Evolutionary conservation across 2,329 filamentous ascomycete species (phyloP).

Genomic region (Cladosporium sp.): DNA sequence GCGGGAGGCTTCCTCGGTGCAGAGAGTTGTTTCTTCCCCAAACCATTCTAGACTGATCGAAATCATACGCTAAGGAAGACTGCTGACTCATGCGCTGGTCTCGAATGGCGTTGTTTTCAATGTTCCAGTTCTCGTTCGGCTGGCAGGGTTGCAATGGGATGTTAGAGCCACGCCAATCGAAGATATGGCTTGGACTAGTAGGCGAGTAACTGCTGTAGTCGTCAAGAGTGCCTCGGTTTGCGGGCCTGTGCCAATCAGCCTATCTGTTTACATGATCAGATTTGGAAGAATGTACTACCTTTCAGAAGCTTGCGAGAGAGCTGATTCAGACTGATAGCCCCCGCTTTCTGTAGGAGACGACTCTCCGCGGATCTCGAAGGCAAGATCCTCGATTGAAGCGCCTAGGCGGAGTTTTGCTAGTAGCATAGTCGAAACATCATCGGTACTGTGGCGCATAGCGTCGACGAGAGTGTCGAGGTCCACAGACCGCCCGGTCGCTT

Average conservation of each 20-base stretch:
- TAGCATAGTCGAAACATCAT: slow-evolving; percentile 8
- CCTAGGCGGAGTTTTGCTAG: slow-evolving; percentile 6
- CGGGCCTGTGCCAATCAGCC: neutral
- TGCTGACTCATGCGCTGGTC: neutral
- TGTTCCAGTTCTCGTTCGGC: neutral
- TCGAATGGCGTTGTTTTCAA: neutral
- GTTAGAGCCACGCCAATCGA: neutral
- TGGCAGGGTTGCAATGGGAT: neutral
- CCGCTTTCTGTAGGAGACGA: neutral
- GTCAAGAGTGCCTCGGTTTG: too few species aligned
- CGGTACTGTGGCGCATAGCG: slow-evolving; percentile 4
- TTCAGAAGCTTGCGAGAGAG: neutral
- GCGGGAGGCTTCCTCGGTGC: too few species aligned
- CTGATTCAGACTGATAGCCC: neutral
- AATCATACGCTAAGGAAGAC: neutral
- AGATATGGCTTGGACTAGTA: neutral
- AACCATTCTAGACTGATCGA: neutral
- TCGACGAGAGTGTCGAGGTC: slow-evolving; percentile 4
- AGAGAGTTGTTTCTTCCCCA: neutral
- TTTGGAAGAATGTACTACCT: neutral
- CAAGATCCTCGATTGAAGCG: neutral
- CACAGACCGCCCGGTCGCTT: neutral
- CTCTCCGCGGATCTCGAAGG: neutral
- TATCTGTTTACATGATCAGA: neutral
- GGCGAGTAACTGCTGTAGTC: neutral